These are phyloP conservation scores for Nemophila menziesii DNA, from an alignment of 257 asterid species.

Conservation along the genomic window DNA sequence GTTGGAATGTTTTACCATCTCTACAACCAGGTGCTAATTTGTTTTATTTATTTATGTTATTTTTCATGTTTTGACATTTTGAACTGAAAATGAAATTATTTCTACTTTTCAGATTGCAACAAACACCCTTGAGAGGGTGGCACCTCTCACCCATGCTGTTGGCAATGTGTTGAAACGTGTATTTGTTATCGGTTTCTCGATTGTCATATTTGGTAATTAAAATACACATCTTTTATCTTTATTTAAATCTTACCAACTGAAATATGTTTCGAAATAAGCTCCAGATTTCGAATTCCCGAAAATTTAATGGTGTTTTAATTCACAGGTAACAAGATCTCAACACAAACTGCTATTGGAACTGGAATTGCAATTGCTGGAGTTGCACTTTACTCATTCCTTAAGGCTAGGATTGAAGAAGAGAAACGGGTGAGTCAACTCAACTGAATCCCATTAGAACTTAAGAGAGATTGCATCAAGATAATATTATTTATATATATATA, in stretches of 20 bases:
- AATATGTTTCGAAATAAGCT: neutral
- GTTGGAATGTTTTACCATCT: constrained; percentile 99
- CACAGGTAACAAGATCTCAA: constrained; percentile 84
- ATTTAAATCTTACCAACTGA: neutral
- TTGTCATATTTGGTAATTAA: constrained; percentile 64
- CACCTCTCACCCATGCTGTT: constrained; percentile 96
- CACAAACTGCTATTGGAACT: constrained; percentile 95
- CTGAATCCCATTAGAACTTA: neutral
- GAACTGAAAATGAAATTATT: neutral
- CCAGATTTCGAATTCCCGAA: too few species aligned
- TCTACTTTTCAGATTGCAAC: constrained; percentile 63
- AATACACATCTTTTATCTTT: neutral
- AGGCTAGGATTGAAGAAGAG: constrained; percentile 97
- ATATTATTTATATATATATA: neutral
- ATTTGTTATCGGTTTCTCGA: constrained; percentile 94
- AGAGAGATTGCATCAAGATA: neutral
- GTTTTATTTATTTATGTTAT: neutral
- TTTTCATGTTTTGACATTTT: neutral
- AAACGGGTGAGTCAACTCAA: constrained; percentile 73
- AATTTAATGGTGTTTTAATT: too few species aligned
- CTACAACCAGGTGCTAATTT: constrained; percentile 92
- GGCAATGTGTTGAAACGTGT: constrained; percentile 99
- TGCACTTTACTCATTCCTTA: constrained; percentile 82
- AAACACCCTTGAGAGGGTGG: constrained; percentile 98
- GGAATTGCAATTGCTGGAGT: constrained; percentile 91